Evolutionary conservation across 2,329 filamentous ascomycete genomes (phyloP), one percentile per base, ranked within the genome.

Genomic region (Herpomyces periplanetae): DNA sequence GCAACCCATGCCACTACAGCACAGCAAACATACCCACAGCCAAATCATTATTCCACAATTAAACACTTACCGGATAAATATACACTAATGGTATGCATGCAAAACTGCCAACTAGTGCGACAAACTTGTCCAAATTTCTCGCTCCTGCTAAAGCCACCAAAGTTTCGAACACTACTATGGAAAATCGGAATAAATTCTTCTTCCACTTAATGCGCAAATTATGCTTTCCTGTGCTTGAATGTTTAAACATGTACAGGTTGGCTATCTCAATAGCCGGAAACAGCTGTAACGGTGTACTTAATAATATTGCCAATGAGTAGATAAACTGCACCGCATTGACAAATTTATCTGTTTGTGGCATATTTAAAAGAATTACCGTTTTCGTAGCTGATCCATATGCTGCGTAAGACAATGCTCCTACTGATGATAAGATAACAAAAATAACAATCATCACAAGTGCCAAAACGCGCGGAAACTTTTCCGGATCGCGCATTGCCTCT

Each of bases 141-240:
- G 80, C 75, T 25, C 80, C 80, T 17, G 61, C 58, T 69, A 71
- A 96, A 2, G 75, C 75, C 27, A 96, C 63, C 23, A 58, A 40
- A 1, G 73, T 65, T 32, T 80, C 91, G 10, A 80, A 39, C 31
- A 66, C 53, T 19, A 91, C 80, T 25, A 88, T 56, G 33, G 75
- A 60, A 47, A 91, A 96, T 21, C 80, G 62, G 45, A 87, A 96
- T 13, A 63, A 45, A 30, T 96, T 96, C 56, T 96, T 96, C 49
- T 91, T 66, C 80, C 80, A 96, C 45, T 96, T 96, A 46, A 96
- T 85, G 34, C 68, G 80, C 1, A 71, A 73, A 34, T 91, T 88
- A 43, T 88, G 87, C 41, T 96, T 96, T 29, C 80, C 73, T n/a
- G n/a, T n/a, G n/a, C n/a, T n/a, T 25, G 71, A 87, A 33, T 64